A percentile compares a stretch with the other conserved stretches of the same genome.
Evolutionary conservation across 345 rosid species (phyloP).

Genomic region (Citrus sinensis): DVS_A1.0 CM039164.1:5396501-5397000

Average conservation of each 20-base stretch:
- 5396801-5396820: not conserved
- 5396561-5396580: not conserved
- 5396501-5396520: not conserved
- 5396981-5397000: not conserved
- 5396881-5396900: too few relatives aligned
- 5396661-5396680: not conserved
- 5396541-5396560: not conserved
- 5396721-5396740: not conserved
- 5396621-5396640: too few relatives aligned
- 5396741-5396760: not conserved
- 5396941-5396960: not conserved
- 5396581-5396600: not conserved
- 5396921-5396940: not conserved
- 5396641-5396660: not conserved
- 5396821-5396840: not conserved
- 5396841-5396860: not conserved
- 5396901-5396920: not conserved
- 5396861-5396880: not conserved
- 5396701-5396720: not conserved
- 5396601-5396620: not conserved
- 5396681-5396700: not conserved
- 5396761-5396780: not conserved
- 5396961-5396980: not conserved
- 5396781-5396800: not conserved
- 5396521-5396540: not conserved